These are phyloP conservation scores for Ogataea trehalophila DNA, from an alignment of 805 yeast genomes.

Conservation along the genomic window DNA sequence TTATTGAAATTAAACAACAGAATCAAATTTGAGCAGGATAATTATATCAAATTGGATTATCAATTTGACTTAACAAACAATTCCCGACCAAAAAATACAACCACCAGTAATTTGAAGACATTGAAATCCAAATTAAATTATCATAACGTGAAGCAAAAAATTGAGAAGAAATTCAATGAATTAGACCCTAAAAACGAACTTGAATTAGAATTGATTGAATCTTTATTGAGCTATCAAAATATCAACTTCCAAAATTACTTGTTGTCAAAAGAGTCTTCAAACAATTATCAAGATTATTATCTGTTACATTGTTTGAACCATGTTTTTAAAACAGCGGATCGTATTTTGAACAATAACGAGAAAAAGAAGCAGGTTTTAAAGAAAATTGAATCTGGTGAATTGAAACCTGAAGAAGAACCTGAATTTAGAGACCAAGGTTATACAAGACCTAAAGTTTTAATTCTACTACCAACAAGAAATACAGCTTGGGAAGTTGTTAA, in stretches of 20 bases:
- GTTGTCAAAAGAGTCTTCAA: conserved; percentile 35
- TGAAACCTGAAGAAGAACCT: conserved; percentile 34
- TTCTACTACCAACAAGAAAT: conserved; percentile 80
- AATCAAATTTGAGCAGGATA: conserved; percentile 10
- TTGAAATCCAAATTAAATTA: conserved; percentile 15
- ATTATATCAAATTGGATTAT: conserved; percentile 33
- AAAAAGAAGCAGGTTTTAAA: conserved; percentile 40
- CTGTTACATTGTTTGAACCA: conserved; percentile 76
- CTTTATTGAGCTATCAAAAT: conserved; percentile 72
- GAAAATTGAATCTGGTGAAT: conserved; percentile 32
- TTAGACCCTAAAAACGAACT: conserved; percentile 32
- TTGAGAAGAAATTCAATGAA: conserved; percentile 32
- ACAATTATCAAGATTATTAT: conserved; percentile 54
- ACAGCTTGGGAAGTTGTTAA: conserved; percentile 66
- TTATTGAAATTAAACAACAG: conserved; percentile 15
- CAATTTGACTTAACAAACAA: conserved; percentile 8
- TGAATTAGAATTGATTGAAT: conserved; percentile 53
- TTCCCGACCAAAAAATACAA: conserved; percentile 1
- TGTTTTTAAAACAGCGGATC: conserved; percentile 78
- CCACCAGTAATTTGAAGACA: conserved; percentile 8
- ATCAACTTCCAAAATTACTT: conserved; percentile 49
- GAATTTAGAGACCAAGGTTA: conserved; percentile 92
- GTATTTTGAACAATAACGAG: conserved; percentile 72
- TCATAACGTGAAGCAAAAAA: conserved; percentile 44
- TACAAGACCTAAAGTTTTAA: conserved; percentile 84